Base-by-base conservation (phyloP, 1,284 basidiomycete genomes). In the Polyporus tsugae region DNA sequence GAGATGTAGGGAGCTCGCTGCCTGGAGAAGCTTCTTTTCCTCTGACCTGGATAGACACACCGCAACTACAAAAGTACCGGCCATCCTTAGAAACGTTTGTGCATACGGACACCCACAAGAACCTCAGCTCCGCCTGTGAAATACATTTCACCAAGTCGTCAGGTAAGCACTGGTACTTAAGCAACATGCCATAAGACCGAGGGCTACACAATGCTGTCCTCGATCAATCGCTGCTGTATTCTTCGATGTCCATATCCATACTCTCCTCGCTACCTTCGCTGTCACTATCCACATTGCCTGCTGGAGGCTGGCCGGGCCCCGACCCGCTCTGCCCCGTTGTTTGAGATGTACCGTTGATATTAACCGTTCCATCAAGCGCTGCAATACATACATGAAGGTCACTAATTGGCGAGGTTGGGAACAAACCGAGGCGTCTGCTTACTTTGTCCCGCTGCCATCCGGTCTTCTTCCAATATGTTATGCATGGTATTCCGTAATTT, bases 401-500 rank as follows among this genome's bases (percentile, higher is more conserved):
- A 25, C 1, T 22, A 6, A 60, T 39, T 15, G 2, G 13, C n/a
- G 11, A 7, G 15, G 35, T n/a, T 11, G 39, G 22, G 36, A 5
- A 42, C 2, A 13, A 2, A 15, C 15, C 22, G 6, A 13, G 35
- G 39, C 6, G 15, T 22, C 22, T 39, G 38, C 68, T 19, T 25
- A 65, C 71, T 61, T 62, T 67, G 60, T 17, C 69, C 67, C 13
- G 59, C 33, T 2, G 65, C 63, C 25, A 60, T 67, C 10, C 76
- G 71, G 55, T 75, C 71, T 19, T 76, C 73, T 49, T 73, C 70
- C 29, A 79, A 67, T 19, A 76, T 73, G 38, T 70, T 73, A 36
- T 69, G 69, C 38, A 78, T 66, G 15, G 76, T 74, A 10, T 72
- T 75, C 22, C 80, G 83, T 60, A 92, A 82, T 36, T 80, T 82